Evolutionary conservation across 805 yeast species (phyloP).

Genomic region (Ascoidea tarda): DNA sequence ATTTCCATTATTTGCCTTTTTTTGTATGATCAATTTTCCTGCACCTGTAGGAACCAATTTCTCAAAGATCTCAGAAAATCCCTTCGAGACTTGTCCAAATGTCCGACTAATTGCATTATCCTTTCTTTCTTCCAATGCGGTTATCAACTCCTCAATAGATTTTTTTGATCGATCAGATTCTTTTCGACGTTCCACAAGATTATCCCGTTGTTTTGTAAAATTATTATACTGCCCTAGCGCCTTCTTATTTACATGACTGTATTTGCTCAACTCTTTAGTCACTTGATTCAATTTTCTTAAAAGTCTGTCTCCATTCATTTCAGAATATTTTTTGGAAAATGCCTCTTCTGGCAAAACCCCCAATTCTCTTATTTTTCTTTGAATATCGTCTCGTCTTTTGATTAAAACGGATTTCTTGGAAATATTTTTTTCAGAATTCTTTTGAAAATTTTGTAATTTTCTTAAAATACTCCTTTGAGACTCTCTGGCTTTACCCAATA

Average conservation of each 20-base stretch:
- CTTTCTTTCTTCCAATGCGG: constrained; percentile 60
- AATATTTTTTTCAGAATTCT: constrained; percentile 47
- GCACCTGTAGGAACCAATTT: constrained; percentile 72
- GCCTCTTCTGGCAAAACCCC: constrained; percentile 90
- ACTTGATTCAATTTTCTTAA: constrained; percentile 37
- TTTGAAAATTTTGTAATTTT: constrained; percentile 46
- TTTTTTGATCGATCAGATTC: constrained; percentile 59
- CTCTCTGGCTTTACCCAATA: constrained; percentile 35
- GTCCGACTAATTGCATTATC: constrained; percentile 71
- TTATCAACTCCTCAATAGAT: constrained; percentile 62
- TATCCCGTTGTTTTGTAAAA: constrained; percentile 61
- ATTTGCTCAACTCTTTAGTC: constrained; percentile 43
- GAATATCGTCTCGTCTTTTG: constrained; percentile 56
- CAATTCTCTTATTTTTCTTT: constrained; percentile 59
- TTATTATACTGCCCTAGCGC: constrained; percentile 74
- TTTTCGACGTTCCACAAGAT: constrained; percentile 44
- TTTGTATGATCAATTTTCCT: constrained; percentile 60
- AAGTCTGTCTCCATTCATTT: constrained; percentile 35
- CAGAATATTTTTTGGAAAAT: constrained; percentile 31
- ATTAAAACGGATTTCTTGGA: constrained; percentile 46
- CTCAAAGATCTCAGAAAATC: constrained; percentile 64
- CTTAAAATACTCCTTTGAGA: constrained; percentile 39
- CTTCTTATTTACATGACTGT: constrained; percentile 73
- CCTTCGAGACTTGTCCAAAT: constrained; percentile 59
- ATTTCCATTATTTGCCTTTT: constrained; percentile 17